phyloP scores from a whole-genome alignment of 1,139 yeast genomes.

The Yamadazyma conglobata region DNA sequence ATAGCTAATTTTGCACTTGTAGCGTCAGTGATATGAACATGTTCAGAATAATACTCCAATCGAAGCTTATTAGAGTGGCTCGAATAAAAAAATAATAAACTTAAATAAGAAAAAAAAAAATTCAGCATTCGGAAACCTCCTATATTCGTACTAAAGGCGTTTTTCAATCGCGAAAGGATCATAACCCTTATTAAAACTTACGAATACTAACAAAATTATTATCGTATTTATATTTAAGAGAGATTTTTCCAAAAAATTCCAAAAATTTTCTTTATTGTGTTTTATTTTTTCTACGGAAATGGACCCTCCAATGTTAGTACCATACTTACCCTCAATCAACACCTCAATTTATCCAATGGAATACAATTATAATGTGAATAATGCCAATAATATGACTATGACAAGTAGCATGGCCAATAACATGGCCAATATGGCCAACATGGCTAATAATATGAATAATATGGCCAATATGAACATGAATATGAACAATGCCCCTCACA shows the following conservation, averaged over 20 bases:
- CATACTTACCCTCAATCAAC: constrained; percentile 15
- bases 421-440: not conserved
- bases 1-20: no score
- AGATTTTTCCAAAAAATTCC: constrained; percentile 2
- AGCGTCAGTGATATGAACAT: no score
- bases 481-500: constrained; percentile 1
- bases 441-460: constrained; percentile 1
- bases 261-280: not conserved
- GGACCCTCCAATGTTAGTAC: constrained; percentile 16
- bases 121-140: no score
- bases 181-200: constrained; percentile 3
- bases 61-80: no score
- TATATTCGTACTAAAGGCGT: no score
- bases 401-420: not conserved
- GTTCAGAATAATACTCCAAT: no score
- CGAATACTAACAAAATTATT: constrained; percentile 7
- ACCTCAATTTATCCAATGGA: constrained; percentile 14
- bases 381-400: not conserved
- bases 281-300: constrained; percentile 6
- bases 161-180: no score
- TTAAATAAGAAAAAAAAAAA: no score
- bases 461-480: constrained; percentile 1
- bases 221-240: constrained; percentile 15
- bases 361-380: constrained; percentile 4
- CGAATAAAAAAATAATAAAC: no score